phyloP scores from a whole-genome alignment of 2,329 filamentous ascomycete genomes.

The Cercospora brassicicola region DNA sequence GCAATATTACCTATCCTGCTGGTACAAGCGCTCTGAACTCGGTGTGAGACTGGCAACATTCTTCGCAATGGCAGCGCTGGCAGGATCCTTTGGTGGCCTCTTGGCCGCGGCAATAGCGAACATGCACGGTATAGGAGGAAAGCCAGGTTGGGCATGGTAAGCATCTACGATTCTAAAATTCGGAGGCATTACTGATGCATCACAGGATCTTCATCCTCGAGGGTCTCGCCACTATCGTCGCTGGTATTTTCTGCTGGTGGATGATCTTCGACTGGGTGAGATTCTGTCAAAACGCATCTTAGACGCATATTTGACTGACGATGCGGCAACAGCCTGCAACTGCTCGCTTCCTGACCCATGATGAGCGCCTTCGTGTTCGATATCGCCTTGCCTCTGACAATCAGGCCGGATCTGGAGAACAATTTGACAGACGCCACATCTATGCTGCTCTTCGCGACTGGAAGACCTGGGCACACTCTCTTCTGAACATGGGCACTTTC shows the following conservation, averaged over 20 bases:
- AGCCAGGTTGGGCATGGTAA: slow-evolving; percentile 41
- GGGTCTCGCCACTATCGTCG: slow-evolving; percentile 63
- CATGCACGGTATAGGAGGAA: slow-evolving; percentile 64
- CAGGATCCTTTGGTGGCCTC: slow-evolving; percentile 74
- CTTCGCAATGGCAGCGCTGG: slow-evolving; percentile 77
- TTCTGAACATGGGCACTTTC: slow-evolving; percentile 67
- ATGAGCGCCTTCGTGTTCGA: slow-evolving; percentile 34
- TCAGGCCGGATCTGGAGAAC: slow-evolving; percentile 40
- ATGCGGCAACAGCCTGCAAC: slow-evolving; percentile 47
- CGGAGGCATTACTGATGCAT: not conserved
- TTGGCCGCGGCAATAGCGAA: slow-evolving; percentile 69
- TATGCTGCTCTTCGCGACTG: slow-evolving; percentile 63
- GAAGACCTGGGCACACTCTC: slow-evolving; percentile 70
- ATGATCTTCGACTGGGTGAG: slow-evolving; percentile 52
- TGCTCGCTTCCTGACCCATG: slow-evolving; percentile 58
- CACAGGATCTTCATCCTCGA: slow-evolving; percentile 59
- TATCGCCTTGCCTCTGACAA: slow-evolving; percentile 28
- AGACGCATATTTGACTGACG: not conserved
- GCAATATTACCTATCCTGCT: slow-evolving; percentile 78
- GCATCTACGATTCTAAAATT: not conserved
- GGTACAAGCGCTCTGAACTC: slow-evolving; percentile 78
- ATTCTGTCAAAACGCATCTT: not conserved
- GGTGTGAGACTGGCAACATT: slow-evolving; percentile 76
- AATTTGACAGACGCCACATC: slow-evolving; percentile 29
- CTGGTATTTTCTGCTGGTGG: slow-evolving; percentile 46